phyloP scores from a whole-genome alignment of 768 basidiomycete genomes.

The Boletus vinaceobasis region DNA sequence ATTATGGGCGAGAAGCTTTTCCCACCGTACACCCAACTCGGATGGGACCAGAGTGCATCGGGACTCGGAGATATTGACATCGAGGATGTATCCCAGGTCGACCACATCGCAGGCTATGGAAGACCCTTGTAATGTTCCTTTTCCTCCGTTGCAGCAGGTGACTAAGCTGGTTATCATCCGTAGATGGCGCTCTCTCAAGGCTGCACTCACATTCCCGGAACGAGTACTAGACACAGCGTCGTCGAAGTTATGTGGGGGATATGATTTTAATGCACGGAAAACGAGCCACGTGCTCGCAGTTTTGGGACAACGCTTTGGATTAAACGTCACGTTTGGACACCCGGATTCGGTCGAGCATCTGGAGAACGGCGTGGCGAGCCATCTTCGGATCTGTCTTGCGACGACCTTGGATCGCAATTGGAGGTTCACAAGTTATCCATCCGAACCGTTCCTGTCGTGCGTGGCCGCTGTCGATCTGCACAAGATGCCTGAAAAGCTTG shows the following conservation, averaged over 20 bases:
- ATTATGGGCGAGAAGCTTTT: neutral
- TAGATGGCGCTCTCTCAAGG: neutral
- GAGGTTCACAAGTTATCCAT: slow-evolving; percentile 16
- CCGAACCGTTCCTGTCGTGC: slow-evolving; percentile 18
- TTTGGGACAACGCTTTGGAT: neutral
- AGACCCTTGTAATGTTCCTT: neutral
- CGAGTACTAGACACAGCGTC: neutral
- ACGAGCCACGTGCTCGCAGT: neutral
- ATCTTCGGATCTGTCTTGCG: slow-evolving; percentile 10
- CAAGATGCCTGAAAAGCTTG: neutral
- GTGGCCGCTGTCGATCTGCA: slow-evolving; percentile 9
- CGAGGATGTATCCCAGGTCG: neutral
- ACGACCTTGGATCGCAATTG: slow-evolving; percentile 7
- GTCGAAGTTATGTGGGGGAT: neutral
- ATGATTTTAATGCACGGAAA: neutral
- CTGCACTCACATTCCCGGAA: neutral
- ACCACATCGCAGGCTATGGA: slow-evolving; percentile 1
- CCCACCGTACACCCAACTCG: slow-evolving; percentile 5
- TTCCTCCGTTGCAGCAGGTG: neutral
- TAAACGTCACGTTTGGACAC: slow-evolving; percentile 4
- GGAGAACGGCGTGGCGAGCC: slow-evolving; percentile 7
- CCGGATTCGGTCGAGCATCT: neutral
- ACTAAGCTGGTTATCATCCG: neutral
- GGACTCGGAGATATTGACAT: neutral
- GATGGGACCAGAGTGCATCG: slow-evolving; percentile 16